Conservation (phyloP, 495 filamentous ascomycete genomes). For the Baudoinia panamericana region DNA sequence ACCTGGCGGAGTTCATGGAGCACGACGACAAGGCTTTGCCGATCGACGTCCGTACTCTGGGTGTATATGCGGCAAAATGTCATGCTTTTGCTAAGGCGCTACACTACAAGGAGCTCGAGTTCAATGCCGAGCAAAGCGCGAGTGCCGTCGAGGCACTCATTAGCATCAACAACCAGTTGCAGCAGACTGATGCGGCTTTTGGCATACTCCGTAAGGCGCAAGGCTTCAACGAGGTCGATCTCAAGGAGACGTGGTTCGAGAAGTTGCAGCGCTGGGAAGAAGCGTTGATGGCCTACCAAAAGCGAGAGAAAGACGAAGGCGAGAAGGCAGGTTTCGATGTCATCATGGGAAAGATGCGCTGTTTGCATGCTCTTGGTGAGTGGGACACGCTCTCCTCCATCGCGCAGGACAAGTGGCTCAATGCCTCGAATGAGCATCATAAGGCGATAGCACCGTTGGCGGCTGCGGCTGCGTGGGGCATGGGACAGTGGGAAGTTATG, state of each 20-base stretch:
- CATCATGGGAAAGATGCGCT: slow-evolving; percentile 99
- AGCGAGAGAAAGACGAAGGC: slow-evolving; percentile 57
- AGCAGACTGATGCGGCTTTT: slow-evolving; percentile 94
- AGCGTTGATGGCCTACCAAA: slow-evolving; percentile 80
- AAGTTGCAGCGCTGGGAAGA: slow-evolving; percentile 98
- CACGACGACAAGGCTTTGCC: slow-evolving; percentile 97
- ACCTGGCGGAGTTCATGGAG: slow-evolving; percentile 98
- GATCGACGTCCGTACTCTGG: slow-evolving; percentile 87
- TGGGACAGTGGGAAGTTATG: slow-evolving; percentile 95
- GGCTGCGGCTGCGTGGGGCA: slow-evolving; percentile 93
- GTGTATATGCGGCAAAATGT: slow-evolving; percentile 84
- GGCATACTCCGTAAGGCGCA: slow-evolving; percentile 92
- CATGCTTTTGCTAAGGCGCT: slow-evolving; percentile 96
- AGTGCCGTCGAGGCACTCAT: slow-evolving; percentile 92
- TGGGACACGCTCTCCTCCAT: slow-evolving; percentile 85
- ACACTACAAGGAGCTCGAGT: slow-evolving; percentile 97
- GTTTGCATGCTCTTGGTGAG: slow-evolving; percentile 89
- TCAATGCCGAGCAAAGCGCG: slow-evolving; percentile 92
- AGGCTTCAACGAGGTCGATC: slow-evolving; percentile 81
- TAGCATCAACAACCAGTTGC: slow-evolving; percentile 94
- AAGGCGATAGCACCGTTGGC: slow-evolving; percentile 81
- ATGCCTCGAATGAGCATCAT: slow-evolving; percentile 70
- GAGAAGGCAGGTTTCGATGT: slow-evolving; percentile 67
- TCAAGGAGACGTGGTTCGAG: slow-evolving; percentile 97
- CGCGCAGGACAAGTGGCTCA: slow-evolving; percentile 84